Conservation (phyloP, 179 eudicot genomes). For the Heliamphora pulchella region DNA sequence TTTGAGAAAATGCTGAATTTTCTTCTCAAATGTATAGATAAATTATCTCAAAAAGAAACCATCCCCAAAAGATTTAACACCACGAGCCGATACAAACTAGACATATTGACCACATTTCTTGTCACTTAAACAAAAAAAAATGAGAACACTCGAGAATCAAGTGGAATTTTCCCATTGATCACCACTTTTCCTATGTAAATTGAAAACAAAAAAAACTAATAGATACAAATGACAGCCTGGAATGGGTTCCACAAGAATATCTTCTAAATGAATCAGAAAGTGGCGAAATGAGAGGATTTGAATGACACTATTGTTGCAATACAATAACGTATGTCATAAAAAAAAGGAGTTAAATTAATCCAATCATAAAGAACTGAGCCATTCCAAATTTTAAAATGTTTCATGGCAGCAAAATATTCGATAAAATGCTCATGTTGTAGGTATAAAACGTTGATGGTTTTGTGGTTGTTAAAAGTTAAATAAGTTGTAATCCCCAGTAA, state of each 20-base stretch:
- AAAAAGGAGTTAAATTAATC: too few species aligned
- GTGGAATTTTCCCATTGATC: background rate
- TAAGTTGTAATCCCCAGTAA: background rate
- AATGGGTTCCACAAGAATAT: background rate
- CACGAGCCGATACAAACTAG: constrained; percentile 11
- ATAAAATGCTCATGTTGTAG: background rate
- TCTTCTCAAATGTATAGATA: background rate
- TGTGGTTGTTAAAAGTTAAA: too few species aligned
- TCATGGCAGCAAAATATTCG: background rate
- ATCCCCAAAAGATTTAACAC: background rate
- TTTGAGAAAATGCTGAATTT: background rate
- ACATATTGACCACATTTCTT: background rate
- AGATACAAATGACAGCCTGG: background rate
- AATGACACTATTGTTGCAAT: too few species aligned
- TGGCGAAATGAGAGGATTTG: too few species aligned
- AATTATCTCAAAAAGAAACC: background rate
- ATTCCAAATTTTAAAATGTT: background rate
- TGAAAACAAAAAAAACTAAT: too few species aligned
- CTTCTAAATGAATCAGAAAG: too few species aligned
- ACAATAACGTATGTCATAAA: too few species aligned
- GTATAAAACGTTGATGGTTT: too few species aligned
- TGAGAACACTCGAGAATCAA: background rate
- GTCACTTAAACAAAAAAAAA: background rate
- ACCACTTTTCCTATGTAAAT: too few species aligned
- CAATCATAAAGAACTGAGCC: background rate